Evolutionary conservation across 2,329 filamentous ascomycete species (phyloP), one percentile per base, ranked within the genome.

Genomic region (Dactylellina cionopaga): DNA sequence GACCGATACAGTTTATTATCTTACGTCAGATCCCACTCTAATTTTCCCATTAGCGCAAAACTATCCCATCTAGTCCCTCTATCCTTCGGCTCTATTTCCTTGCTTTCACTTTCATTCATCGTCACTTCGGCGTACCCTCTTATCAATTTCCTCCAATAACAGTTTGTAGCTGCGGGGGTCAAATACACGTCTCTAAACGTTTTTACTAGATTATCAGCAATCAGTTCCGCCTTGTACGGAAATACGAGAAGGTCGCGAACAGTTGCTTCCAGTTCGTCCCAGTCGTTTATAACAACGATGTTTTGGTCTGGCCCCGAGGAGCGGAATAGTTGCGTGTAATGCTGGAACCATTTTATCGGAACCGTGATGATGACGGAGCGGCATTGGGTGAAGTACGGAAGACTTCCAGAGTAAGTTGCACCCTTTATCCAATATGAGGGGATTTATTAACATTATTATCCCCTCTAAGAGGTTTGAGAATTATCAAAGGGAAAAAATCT

Each of bases 371-470:
- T 77, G 43, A 86, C 83, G 1, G 81, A 83, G 29, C 78, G 55
- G 75, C 84, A 85, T 66, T 84, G 83, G 58, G 85, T 81, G 0
- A 85, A 79, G 68, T 85, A 85, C 74, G 85, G 84, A 5, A 84
- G 81, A 1, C 83, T 81, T 2, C 84, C 84, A 2, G 84, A 86
- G 78, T 84, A 86, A 5, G 82, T 84, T 35, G 82, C 81, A 0
- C 84, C 85, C 77, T 39, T 24, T n/a, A 58, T n/a, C n/a, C n/a
- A n/a, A n/a, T n/a, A n/a, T n/a, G n/a, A n/a, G n/a, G n/a, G n/a
- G n/a, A n/a, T n/a, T n/a, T n/a, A n/a, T n/a, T n/a, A n/a, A n/a
- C n/a, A n/a, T n/a, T n/a, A n/a, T n/a, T n/a, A n/a, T n/a, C n/a
- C n/a, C n/a, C n/a, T n/a, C n/a, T n/a, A n/a, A n/a, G n/a, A n/a